Conservation (phyloP, 164 flowering plant species). For the Amborella trichopoda region DNA sequence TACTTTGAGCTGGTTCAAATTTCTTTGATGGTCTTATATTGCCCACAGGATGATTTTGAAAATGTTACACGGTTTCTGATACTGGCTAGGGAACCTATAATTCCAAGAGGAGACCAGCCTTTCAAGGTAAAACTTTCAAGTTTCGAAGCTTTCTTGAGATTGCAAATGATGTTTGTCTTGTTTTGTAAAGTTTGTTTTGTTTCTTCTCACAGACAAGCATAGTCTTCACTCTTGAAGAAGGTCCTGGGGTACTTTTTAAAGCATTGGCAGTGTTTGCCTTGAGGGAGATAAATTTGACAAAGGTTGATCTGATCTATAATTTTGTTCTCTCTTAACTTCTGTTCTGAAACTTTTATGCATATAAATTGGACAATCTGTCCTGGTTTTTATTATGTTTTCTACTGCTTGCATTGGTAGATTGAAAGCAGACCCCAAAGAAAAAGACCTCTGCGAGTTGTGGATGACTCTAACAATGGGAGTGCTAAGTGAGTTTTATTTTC, state of each 20-base stretch:
- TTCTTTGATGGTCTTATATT: slow-evolving; percentile 3
- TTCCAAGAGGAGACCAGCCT: slow-evolving; percentile 58
- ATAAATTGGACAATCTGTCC: no score
- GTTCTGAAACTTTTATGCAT: no score
- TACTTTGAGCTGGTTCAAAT: slow-evolving; percentile 5
- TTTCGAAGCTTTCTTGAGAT: background rate
- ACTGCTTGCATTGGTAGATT: slow-evolving; percentile 35
- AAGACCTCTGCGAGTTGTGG: slow-evolving; percentile 77
- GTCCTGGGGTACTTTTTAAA: slow-evolving; percentile 85
- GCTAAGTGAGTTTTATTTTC: slow-evolving; percentile 55
- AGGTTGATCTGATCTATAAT: no score
- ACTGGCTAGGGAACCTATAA: slow-evolving; percentile 85
- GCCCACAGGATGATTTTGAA: slow-evolving; percentile 55
- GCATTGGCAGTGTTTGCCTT: slow-evolving; percentile 91
- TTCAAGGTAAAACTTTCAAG: slow-evolving; percentile 45
- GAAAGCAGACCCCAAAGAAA: slow-evolving; percentile 89
- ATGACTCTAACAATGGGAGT: slow-evolving; percentile 67
- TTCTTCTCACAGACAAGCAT: slow-evolving; percentile 65
- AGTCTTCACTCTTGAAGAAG: slow-evolving; percentile 93
- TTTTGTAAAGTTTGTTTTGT: background rate
- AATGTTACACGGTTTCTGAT: slow-evolving; percentile 81
- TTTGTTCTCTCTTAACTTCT: no score
- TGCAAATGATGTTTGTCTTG: background rate
- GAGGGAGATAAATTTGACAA: slow-evolving; percentile 71
- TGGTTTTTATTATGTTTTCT: slow-evolving; percentile 1